Evolutionary conservation across 1,284 basidiomycete genomes (phyloP).

Genomic region (Ustilago trichophora): DNA sequence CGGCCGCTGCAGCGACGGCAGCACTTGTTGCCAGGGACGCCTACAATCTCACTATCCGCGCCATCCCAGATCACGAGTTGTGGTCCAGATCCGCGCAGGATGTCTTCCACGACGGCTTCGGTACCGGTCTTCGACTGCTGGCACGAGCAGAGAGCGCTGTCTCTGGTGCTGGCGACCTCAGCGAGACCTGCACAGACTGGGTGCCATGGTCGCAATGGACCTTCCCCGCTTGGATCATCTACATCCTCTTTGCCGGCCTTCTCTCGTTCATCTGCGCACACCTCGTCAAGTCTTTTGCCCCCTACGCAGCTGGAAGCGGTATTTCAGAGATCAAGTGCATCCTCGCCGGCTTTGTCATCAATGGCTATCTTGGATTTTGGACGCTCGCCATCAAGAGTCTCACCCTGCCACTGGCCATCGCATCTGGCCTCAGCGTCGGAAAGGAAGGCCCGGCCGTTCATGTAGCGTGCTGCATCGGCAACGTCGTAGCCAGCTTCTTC

Average conservation of each 20-base stretch:
- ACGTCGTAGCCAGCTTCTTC: slow-evolving; percentile 84
- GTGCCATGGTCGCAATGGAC: slow-evolving; percentile 84
- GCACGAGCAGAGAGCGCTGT: slow-evolving; percentile 20
- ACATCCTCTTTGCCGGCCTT: slow-evolving; percentile 80
- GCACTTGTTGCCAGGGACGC: background rate
- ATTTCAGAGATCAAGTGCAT: slow-evolving; percentile 99
- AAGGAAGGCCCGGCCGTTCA: slow-evolving; percentile 99
- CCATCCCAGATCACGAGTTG: slow-evolving; percentile 14
- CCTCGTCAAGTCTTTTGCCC: slow-evolving; percentile 86
- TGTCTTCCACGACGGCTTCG: slow-evolving; percentile 72
- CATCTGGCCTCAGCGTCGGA: slow-evolving; percentile 94
- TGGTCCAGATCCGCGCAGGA: slow-evolving; percentile 25
- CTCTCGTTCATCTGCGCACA: slow-evolving; percentile 72
- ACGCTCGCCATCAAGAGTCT: slow-evolving; percentile 93
- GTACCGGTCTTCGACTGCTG: slow-evolving; percentile 18
- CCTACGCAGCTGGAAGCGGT: slow-evolving; percentile 95
- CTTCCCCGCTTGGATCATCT: slow-evolving; percentile 81
- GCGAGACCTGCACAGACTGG: slow-evolving; percentile 89
- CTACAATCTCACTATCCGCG: slow-evolving; percentile 30
- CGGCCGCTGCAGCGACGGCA: slow-evolving; percentile 6
- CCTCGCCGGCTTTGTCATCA: slow-evolving; percentile 94
- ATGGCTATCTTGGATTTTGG: slow-evolving; percentile 87
- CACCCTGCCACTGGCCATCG: slow-evolving; percentile 86
- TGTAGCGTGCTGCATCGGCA: slow-evolving; percentile 92
- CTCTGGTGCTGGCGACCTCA: slow-evolving; percentile 23